phyloP scores from a whole-genome alignment of 2,329 filamentous ascomycete species.

The Metarhizium humberi region DNA sequence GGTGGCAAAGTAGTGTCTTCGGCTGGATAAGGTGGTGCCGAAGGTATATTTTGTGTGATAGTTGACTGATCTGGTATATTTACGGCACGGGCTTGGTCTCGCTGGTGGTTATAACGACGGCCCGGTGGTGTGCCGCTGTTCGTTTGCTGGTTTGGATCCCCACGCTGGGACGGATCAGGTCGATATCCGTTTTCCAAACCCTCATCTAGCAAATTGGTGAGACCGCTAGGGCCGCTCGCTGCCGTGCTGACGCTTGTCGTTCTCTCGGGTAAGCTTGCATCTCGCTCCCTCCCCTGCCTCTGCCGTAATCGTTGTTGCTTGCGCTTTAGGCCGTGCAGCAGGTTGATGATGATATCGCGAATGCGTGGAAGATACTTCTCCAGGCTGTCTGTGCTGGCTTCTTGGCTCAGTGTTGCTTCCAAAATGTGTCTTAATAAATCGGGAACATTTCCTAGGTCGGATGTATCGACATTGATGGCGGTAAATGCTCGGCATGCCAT shows the following conservation, averaged over 20 bases:
- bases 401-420: slow-evolving; percentile 92
- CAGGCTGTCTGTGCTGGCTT: slow-evolving; percentile 86
- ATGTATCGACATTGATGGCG: slow-evolving; percentile 91
- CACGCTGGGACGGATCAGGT: slow-evolving; percentile 23
- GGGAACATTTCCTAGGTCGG: slow-evolving; percentile 89
- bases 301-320: slow-evolving; percentile 84
- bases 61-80: slow-evolving; percentile 53
- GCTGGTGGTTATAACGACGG: slow-evolving; percentile 34
- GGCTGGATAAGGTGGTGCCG: slow-evolving; percentile 61
- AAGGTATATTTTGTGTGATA: slow-evolving; percentile 66
- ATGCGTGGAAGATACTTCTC: slow-evolving; percentile 92
- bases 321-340: slow-evolving; percentile 90
- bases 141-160: slow-evolving; percentile 16
- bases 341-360: slow-evolving; percentile 95
- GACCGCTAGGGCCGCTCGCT: slow-evolving; percentile 43
- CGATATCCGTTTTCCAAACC: slow-evolving; percentile 45
- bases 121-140: slow-evolving; percentile 33
- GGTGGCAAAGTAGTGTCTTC: slow-evolving; percentile 44
- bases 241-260: slow-evolving; percentile 51
- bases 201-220: slow-evolving; percentile 52
- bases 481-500: slow-evolving; percentile 96
- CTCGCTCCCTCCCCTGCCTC: slow-evolving; percentile 49
- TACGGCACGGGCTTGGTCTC: slow-evolving; percentile 43
- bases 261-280: slow-evolving; percentile 35
- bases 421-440: slow-evolving; percentile 84